These are phyloP conservation scores for Isoetes taiwanensis DNA, from an alignment of 75 land plant genomes.

Conservation along the genomic window DNA sequence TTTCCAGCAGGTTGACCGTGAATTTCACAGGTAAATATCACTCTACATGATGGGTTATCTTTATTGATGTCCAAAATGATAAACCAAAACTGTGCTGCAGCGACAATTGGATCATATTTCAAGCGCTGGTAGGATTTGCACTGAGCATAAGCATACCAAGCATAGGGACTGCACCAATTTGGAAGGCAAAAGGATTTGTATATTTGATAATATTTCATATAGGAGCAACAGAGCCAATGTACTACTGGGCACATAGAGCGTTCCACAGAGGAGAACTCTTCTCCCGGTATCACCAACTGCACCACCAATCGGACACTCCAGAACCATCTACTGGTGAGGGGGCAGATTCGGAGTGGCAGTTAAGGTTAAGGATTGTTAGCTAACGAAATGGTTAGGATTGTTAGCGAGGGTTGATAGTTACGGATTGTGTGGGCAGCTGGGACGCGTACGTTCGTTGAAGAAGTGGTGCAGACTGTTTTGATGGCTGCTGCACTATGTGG, in stretches of 20 bases:
- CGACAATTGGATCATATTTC: constrained; percentile 55
- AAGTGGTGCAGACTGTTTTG: constrained; percentile 30
- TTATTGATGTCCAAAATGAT: too few species aligned
- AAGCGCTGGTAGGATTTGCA: constrained; percentile 32
- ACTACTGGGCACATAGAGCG: constrained; percentile 46
- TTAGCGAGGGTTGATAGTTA: too few species aligned
- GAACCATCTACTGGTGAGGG: constrained; percentile 59
- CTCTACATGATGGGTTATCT: neutral
- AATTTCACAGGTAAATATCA: constrained; percentile 64
- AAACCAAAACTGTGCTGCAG: constrained; percentile 22
- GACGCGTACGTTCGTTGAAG: constrained; percentile 51
- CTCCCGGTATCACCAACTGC: constrained; percentile 42
- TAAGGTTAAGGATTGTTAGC: too few species aligned
- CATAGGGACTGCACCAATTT: constrained; percentile 26
- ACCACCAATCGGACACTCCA: constrained; percentile 44
- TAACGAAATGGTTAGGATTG: too few species aligned
- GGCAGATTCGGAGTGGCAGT: too few species aligned
- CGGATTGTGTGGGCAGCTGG: too few species aligned
- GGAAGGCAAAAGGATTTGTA: constrained; percentile 33
- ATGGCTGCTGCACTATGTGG: constrained; percentile 47
- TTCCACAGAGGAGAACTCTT: constrained; percentile 35
- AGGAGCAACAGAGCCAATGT: constrained; percentile 40
- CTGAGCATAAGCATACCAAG: constrained; percentile 28
- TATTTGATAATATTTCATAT: constrained; percentile 34
- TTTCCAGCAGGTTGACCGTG: constrained; percentile 51